phyloP scores from a whole-genome alignment of 768 basidiomycete species.

The Russula sp. region DNA sequence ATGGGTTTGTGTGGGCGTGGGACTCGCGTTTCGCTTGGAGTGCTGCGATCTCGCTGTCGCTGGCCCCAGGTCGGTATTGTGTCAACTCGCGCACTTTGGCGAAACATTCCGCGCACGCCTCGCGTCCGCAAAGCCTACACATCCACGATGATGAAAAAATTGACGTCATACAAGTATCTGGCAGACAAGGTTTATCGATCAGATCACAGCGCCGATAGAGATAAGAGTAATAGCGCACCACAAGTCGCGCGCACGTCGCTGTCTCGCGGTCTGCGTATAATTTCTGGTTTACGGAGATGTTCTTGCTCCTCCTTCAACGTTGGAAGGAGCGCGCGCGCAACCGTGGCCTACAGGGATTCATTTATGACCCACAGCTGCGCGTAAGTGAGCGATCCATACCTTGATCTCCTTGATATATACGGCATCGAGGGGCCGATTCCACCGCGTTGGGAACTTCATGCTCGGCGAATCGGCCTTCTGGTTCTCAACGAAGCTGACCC shows the following conservation, averaged over 20 bases:
- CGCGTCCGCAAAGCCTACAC: conserved; percentile 86
- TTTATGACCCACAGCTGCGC: neutral
- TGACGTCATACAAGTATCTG: conserved; percentile 92
- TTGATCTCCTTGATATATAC: conserved; percentile 54
- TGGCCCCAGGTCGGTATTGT: conserved; percentile 43
- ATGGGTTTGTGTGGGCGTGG: conserved; percentile 60
- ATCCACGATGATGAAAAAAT: conserved; percentile 88
- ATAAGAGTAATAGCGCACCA: conserved; percentile 42
- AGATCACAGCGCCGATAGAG: conserved; percentile 1
- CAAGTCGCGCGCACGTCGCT: conserved; percentile 81
- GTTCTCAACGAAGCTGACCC: conserved; percentile 64
- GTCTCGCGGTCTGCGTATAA: conserved; percentile 71
- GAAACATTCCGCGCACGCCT: conserved; percentile 83
- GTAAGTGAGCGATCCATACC: conserved; percentile 36
- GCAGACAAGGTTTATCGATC: conserved; percentile 13
- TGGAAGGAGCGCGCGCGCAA: conserved; percentile 63
- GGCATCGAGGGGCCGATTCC: conserved; percentile 55
- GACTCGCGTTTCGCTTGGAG: conserved; percentile 51
- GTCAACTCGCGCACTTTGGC: conserved; percentile 62
- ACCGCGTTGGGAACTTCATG: conserved; percentile 58
- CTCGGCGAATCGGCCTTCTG: conserved; percentile 50
- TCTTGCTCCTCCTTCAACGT: conserved; percentile 57
- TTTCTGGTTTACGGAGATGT: conserved; percentile 49
- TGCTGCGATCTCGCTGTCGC: conserved; percentile 43
- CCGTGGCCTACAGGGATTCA: conserved; percentile 44